Base-by-base conservation (phyloP, 805 yeast species). In the Vanderwaltozyma yarrowii region DNA sequence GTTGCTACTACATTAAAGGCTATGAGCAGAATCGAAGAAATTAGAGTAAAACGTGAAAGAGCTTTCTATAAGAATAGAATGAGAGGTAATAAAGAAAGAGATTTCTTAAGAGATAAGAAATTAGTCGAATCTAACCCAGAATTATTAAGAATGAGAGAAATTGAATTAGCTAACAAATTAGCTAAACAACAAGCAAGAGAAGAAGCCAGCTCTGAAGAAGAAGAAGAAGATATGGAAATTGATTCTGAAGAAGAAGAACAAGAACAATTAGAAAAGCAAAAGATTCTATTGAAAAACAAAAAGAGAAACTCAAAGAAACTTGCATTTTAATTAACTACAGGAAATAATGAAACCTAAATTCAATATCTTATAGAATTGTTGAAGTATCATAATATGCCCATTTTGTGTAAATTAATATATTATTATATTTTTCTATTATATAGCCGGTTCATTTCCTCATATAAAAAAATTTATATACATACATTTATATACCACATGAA, bases 21-120 rank as follows among this genome's bases (percentile, higher is more conserved):
- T 33, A 92, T 92, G 98, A 72, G 82, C 39, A 79, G 96, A 69
- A 81, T 92, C 45, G 96, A 92, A 64, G 94, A 86, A 68, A 92
- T 92, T 63, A 80, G 98, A 71, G 80, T 75, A 62, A 87, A 80
- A 73, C 81, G 98, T 71, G 98, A 92, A 66, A 76, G 94, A 60
- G 96, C 97, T 13, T 92, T 92, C 87, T 92, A 85, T 72, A 89
- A 88, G 86, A 87, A 88, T 70, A 83, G 98, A 78, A 92, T 92
- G 98, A 85, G 83, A 66, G 96, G 96, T 47, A 92, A 92, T 69
- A 83, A 79, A 66, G 96, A 83, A 51, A 76, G 78, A 62, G 82
- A 83, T 62, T 71, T 86, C 56, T 85, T 78, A 39, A 70, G 81
- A 41, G 98, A 92, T 66, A 78, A 78, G 67, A 85, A 85, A 66